Conservation (phyloP, 768 basidiomycete genomes). For the Hygrophorus russula region DNA sequence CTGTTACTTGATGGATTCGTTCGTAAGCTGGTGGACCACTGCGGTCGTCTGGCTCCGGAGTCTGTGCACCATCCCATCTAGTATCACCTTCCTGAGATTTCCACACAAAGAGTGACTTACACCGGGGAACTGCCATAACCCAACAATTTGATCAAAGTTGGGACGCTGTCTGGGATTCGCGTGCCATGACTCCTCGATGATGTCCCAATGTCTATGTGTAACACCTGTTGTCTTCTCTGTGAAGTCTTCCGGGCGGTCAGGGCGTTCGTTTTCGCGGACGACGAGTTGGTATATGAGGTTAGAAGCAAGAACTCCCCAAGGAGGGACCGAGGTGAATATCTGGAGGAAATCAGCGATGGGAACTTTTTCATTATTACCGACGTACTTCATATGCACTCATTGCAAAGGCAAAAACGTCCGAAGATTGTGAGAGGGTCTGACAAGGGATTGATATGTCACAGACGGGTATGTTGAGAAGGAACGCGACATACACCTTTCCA, state of each 20-base stretch:
- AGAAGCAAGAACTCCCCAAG: slow-evolving; percentile 16
- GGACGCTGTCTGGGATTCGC: slow-evolving; percentile 14
- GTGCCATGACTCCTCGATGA: slow-evolving; percentile 17
- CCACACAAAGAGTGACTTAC: no score
- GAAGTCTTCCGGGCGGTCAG: slow-evolving; percentile 15
- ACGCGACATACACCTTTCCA: slow-evolving; percentile 19
- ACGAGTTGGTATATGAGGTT: slow-evolving; percentile 18
- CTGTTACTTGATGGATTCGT: no score
- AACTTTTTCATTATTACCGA: not conserved
- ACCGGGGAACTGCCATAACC: slow-evolving; percentile 3
- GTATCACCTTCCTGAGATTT: no score
- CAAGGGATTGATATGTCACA: not conserved
- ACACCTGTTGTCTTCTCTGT: slow-evolving; percentile 7
- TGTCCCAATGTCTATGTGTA: slow-evolving; percentile 13
- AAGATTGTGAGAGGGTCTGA: slow-evolving; percentile 14
- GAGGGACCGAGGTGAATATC: slow-evolving; percentile 15
- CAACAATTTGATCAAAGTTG: slow-evolving; percentile 15
- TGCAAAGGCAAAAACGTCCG: slow-evolving; percentile 18
- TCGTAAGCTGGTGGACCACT: no score
- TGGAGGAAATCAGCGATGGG: not conserved
- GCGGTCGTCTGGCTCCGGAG: no score
- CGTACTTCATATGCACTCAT: slow-evolving; percentile 17
- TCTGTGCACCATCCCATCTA: no score
- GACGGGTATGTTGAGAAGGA: not conserved
- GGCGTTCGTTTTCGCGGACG: slow-evolving; percentile 14